These are phyloP conservation scores for Zygoascus biomembranicola DNA, from an alignment of 805 yeast genomes.

Conservation along the genomic window DNA sequence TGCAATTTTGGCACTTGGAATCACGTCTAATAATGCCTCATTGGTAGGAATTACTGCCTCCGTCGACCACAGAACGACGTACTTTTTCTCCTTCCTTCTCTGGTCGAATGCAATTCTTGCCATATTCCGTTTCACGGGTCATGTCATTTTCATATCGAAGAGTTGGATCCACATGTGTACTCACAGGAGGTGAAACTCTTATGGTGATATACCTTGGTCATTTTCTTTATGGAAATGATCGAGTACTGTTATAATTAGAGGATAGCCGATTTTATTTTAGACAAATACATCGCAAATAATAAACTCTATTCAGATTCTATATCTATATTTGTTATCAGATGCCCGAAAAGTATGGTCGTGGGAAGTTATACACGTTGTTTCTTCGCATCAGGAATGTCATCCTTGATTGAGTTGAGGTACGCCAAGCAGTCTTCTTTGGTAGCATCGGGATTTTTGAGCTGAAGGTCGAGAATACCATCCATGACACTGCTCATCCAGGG, in stretches of 20 bases:
- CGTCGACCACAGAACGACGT: slow-evolving; percentile 29
- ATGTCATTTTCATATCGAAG: slow-evolving; percentile 37
- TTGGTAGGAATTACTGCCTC: slow-evolving; percentile 32
- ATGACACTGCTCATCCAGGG: slow-evolving; percentile 69
- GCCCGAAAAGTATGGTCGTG: background rate
- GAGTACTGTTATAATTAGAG: background rate
- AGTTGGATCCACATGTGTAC: slow-evolving; percentile 16
- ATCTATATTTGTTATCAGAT: background rate
- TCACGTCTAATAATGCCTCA: slow-evolving; percentile 30
- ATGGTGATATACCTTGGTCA: background rate
- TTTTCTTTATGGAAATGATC: background rate
- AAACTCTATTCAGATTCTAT: background rate
- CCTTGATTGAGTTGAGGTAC: slow-evolving; percentile 17
- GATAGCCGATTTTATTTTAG: background rate
- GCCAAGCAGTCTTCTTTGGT: slow-evolving; percentile 47
- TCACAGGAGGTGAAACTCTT: slow-evolving; percentile 10
- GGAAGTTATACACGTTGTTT: background rate
- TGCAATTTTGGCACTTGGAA: slow-evolving; percentile 29
- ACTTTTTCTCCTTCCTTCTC: slow-evolving; percentile 40
- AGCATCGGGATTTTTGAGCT: slow-evolving; percentile 60
- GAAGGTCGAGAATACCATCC: slow-evolving; percentile 59
- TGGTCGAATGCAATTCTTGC: slow-evolving; percentile 61
- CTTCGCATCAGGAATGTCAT: background rate
- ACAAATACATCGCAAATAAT: no score
- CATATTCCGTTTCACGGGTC: slow-evolving; percentile 47